Evolutionary conservation across 2,329 filamentous ascomycete species (phyloP), one percentile per base, ranked within the genome.

Genomic region (Achaetomium macrosporum): DNA sequence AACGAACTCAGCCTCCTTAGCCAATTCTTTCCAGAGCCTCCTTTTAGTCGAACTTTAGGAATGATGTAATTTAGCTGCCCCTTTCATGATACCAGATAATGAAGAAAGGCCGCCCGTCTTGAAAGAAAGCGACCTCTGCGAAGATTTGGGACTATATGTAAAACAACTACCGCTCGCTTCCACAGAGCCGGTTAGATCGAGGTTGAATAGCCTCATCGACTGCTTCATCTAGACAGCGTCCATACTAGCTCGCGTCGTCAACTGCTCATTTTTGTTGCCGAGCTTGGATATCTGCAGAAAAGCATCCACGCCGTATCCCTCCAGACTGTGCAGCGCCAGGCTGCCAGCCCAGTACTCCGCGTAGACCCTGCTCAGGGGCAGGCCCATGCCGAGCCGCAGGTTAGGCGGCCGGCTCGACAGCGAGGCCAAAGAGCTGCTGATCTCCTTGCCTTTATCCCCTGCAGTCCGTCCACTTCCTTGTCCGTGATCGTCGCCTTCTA

Each of bases 311-410:
- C 93, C 93, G 67, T 96, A 97, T 0, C 93, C 95, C 66, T 96
- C 92, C 8, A 99, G 73, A 64, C 88, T 96, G 67, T 97, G 92
- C 54, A 97, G 70, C 64, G 96, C 88, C 9, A 99, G 73, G 63
- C 82, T 93, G 20, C 93, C 93, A 2, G 93, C 93, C 93, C 93
- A 99, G 69, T 97, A 97, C 70, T 97, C 92, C 29, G 92, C 90
- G 69, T 97, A 99, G 2, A 97, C 88, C 57, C 90, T 82, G 64
- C 91, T 96, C 72, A 99, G 84, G 0, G 93, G 93, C 47, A 99
- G 71, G 1, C 93, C 93, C 79, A 99, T 95, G 4, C 93, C 93
- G 1, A 99, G 77, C 11, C 90, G 82, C 56, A 97, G 73, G 65
- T 96, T 87, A 0, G 93, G 92, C 16, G 90, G 89, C 35, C 93